Evolutionary conservation across 2,329 filamentous ascomycete species (phyloP).

Genomic region (Monosporascus sp.): DNA sequence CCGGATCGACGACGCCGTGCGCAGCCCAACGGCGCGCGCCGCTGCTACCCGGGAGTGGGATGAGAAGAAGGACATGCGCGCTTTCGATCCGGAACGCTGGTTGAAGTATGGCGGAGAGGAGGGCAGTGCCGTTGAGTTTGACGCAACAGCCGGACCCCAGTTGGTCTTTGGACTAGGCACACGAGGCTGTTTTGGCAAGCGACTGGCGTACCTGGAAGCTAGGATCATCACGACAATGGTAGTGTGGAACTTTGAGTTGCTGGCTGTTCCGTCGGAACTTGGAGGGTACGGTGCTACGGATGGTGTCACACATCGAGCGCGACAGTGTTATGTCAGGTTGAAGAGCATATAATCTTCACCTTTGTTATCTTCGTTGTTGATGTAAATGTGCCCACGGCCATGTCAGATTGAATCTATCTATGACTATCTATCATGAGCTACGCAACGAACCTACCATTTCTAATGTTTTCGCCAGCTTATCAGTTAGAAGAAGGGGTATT

Average conservation of each 20-base stretch:
- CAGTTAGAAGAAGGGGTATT: too few species aligned
- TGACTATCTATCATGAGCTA: too few species aligned
- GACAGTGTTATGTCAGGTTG: too few species aligned
- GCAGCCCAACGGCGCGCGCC: conserved; percentile 3
- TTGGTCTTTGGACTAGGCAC: conserved; percentile 21
- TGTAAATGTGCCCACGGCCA: too few species aligned
- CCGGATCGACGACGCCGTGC: conserved; percentile 4
- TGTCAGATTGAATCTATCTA: too few species aligned
- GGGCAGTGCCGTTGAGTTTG: conserved; percentile 8
- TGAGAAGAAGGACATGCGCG: conserved; percentile 6
- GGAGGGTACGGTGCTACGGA: too few species aligned
- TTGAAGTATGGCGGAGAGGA: neutral
- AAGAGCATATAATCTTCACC: too few species aligned
- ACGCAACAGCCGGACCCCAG: conserved; percentile 17
- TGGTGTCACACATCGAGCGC: too few species aligned
- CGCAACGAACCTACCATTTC: too few species aligned
- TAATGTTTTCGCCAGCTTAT: too few species aligned
- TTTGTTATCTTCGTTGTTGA: too few species aligned
- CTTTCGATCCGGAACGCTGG: conserved; percentile 18
- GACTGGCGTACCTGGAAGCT: conserved; percentile 18
- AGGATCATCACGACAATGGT: conserved; percentile 12
- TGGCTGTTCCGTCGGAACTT: neutral
- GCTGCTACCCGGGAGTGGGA: conserved; percentile 1
- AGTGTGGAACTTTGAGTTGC: conserved; percentile 19
- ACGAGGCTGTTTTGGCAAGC: conserved; percentile 21